Evolutionary conservation across 1,284 basidiomycete species (phyloP).

Genomic region (Trichosporon sp.): DNA sequence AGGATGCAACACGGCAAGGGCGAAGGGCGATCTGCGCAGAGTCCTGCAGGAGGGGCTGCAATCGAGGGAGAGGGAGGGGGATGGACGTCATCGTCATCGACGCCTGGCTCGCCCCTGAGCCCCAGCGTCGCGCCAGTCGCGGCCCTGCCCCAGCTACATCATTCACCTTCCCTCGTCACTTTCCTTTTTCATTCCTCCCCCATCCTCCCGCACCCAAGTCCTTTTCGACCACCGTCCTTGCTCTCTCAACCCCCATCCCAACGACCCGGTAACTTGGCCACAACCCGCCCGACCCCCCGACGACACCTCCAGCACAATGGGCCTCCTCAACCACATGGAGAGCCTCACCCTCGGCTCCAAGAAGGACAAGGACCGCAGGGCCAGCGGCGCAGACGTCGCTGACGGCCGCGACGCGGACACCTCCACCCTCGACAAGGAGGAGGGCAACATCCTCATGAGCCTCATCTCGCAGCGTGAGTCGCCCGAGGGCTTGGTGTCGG

Average conservation of each 20-base stretch:
- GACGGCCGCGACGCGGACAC: conserved; percentile 46
- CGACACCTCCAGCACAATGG: conserved; percentile 21
- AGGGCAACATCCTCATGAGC: conserved; percentile 48
- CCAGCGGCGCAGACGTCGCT: conserved; percentile 9
- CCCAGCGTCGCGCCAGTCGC: no score
- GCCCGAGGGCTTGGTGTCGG: no score
- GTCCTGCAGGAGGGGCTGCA: no score
- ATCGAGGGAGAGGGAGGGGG: no score
- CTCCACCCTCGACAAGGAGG: conserved; percentile 48
- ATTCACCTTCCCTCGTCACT: not conserved
- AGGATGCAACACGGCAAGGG: no score
- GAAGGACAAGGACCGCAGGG: not conserved
- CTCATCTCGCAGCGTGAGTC: conserved; percentile 50
- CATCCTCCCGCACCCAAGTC: not conserved
- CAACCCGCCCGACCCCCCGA: not conserved
- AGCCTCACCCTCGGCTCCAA: conserved; percentile 22
- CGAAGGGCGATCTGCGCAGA: no score
- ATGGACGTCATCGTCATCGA: no score
- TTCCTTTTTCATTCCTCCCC: not conserved
- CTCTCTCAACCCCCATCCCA: not conserved
- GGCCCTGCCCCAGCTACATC: not conserved
- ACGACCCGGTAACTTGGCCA: not conserved
- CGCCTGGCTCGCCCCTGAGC: no score
- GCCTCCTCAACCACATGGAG: conserved; percentile 34
- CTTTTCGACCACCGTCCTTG: not conserved